phyloP scores from a whole-genome alignment of 2,329 filamentous ascomycete genomes.

The Aureobasidium sp. region DNA sequence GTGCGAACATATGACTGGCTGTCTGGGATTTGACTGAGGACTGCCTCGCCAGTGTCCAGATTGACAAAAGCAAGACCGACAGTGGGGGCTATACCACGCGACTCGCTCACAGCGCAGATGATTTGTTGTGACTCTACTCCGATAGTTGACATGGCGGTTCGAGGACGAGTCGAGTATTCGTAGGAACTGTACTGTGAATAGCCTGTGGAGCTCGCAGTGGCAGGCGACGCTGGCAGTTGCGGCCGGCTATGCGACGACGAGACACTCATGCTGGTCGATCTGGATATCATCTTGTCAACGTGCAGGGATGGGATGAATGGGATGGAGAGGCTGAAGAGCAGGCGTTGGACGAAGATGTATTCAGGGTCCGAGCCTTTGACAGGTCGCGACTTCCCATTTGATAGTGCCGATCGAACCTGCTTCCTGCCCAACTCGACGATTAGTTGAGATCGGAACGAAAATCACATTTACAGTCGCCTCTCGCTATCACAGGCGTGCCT shows the following conservation, averaged over 20 bases:
- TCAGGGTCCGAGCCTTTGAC: not conserved
- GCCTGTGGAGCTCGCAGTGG: constrained; percentile 14
- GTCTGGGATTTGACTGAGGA: constrained; percentile 85
- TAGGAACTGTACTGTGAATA: constrained; percentile 26
- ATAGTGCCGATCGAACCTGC: not conserved
- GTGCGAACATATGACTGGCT: constrained; percentile 86
- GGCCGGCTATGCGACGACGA: not conserved
- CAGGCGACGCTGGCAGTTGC: not conserved
- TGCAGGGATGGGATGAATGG: not conserved
- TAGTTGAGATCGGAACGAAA: not conserved
- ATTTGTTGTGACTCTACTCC: constrained; percentile 57
- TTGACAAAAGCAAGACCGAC: constrained; percentile 86
- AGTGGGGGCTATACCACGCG: constrained; percentile 73
- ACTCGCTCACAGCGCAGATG: constrained; percentile 82
- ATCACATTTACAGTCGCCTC: not conserved
- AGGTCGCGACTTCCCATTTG: not conserved
- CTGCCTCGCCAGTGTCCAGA: constrained; percentile 70
- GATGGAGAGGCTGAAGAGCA: not conserved
- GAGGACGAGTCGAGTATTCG: constrained; percentile 37
- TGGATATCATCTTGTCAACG: not conserved
- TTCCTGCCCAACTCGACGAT: not conserved
- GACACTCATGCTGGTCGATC: not conserved
- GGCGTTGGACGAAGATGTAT: not conserved
- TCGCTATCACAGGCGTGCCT: constrained; percentile 26
- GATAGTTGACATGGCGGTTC: constrained; percentile 49